Evolutionary conservation across 441 rosid genomes (phyloP).

Genomic region (Brassica hybrid): DNA sequence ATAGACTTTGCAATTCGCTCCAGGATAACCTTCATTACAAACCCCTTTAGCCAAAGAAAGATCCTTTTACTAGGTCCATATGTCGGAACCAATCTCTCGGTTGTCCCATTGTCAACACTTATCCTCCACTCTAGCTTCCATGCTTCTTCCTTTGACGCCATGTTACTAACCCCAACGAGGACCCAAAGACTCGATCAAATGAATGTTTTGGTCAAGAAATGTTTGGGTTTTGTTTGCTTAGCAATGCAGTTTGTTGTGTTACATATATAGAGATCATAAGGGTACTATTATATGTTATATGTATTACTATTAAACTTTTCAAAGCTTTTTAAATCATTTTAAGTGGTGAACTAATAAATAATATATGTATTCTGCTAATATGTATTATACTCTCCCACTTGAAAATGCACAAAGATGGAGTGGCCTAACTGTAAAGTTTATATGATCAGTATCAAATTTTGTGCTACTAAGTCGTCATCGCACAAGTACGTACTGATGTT

Average conservation of each 20-base stretch:
- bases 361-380: conserved; percentile 11
- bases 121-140: conserved; percentile 58
- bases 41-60: conserved; percentile 41
- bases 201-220: conserved; percentile 14
- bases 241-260: conserved; percentile 25
- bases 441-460: conserved; percentile 23
- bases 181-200: neutral
- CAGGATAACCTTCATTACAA: conserved; percentile 39
- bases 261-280: conserved; percentile 35
- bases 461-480: conserved; percentile 43
- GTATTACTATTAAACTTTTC: neutral
- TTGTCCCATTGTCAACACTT: conserved; percentile 47
- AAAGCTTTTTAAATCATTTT: conserved; percentile 26
- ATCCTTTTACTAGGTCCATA: conserved; percentile 32
- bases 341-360: conserved; percentile 24
- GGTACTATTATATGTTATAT: neutral
- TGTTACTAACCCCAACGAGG: neutral
- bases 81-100: conserved; percentile 46
- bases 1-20: conserved; percentile 22
- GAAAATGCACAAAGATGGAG: conserved; percentile 18
- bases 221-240: conserved; percentile 24
- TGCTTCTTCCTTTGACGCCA: no score
- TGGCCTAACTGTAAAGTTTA: conserved; percentile 29
- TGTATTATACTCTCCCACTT: conserved; percentile 32
- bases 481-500: conserved; percentile 43